phyloP scores from a whole-genome alignment of 495 filamentous ascomycete genomes.

The Thermothielavioides terrestris region DNA sequence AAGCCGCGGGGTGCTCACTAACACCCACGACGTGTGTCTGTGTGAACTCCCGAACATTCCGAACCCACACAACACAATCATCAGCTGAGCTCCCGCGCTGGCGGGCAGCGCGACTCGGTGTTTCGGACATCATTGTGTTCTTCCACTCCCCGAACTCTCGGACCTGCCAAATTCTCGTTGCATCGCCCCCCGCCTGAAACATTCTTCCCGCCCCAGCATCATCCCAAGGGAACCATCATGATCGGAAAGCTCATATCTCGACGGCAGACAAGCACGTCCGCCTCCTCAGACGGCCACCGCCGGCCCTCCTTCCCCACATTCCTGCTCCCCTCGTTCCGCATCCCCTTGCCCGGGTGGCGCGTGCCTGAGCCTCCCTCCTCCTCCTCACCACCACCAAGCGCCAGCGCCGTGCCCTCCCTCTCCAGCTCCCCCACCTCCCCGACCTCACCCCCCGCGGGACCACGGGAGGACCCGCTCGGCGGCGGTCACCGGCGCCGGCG shows the following conservation, averaged over 20 bases:
- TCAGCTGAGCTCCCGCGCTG: too few species aligned
- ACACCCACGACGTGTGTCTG: too few species aligned
- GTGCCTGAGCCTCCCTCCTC: not conserved
- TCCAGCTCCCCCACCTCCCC: constrained; percentile 29
- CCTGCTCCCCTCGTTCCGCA: constrained; percentile 39
- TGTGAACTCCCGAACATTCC: too few species aligned
- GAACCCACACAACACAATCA: too few species aligned
- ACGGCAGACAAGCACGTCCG: not conserved
- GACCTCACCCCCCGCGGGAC: constrained; percentile 18
- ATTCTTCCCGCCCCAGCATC: too few species aligned
- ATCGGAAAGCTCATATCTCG: constrained; percentile 14
- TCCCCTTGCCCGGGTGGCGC: constrained; percentile 36
- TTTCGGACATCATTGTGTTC: too few species aligned
- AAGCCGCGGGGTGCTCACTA: too few species aligned
- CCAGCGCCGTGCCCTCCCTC: constrained; percentile 11
- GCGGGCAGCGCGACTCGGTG: too few species aligned
- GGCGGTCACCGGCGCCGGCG: not conserved
- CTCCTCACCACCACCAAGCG: not conserved
- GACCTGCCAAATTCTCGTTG: too few species aligned
- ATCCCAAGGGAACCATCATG: constrained; percentile 8
- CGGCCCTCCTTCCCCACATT: constrained; percentile 40
- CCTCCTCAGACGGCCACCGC: constrained; percentile 3
- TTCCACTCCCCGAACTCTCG: too few species aligned
- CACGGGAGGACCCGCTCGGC: too few species aligned
- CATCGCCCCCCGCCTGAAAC: too few species aligned